Percentiles rank a stretch among this genome's conserved stretches.
Conservation (phyloP, 2,329 filamentous ascomycete genomes). For the Bipolaris oryzae region DNA sequence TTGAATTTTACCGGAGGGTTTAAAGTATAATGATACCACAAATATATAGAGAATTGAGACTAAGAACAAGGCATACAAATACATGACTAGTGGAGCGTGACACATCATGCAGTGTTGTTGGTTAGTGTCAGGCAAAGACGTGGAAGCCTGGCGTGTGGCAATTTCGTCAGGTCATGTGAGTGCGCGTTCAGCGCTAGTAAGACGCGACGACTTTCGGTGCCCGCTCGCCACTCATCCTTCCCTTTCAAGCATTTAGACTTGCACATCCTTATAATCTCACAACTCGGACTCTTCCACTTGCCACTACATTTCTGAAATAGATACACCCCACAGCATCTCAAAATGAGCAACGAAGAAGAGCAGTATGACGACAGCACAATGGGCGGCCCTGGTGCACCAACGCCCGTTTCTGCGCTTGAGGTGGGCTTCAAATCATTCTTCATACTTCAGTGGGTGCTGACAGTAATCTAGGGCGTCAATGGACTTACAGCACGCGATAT, state of each 20-base stretch:
- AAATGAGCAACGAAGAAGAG: slow-evolving; percentile 59
- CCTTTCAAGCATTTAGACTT: slow-evolving; percentile 1
- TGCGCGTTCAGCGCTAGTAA: slow-evolving; percentile 31
- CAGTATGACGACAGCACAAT: slow-evolving; percentile 72
- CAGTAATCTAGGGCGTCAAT: slow-evolving; percentile 71
- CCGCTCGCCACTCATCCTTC: slow-evolving; percentile 20
- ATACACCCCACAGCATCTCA: slow-evolving; percentile 1
- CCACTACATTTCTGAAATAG: not conserved
- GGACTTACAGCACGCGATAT: slow-evolving; percentile 95
- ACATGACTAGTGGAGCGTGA: not conserved
- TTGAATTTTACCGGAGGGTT: not conserved
- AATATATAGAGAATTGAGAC: slow-evolving; percentile 12
- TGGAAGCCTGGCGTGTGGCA: slow-evolving; percentile 5
- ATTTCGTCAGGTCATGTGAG: slow-evolving; percentile 27
- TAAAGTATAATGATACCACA: slow-evolving; percentile 20
- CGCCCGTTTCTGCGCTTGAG: slow-evolving; percentile 83
- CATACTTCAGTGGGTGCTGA: slow-evolving; percentile 4
- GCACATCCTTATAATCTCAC: not conserved
- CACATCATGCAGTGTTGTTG: not conserved
- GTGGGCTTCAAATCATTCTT: slow-evolving; percentile 57
- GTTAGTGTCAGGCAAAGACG: not conserved
- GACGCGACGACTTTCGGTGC: slow-evolving; percentile 13
- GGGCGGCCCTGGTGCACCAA: slow-evolving; percentile 89
- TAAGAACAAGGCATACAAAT: not conserved
- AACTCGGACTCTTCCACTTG: not conserved